A percentile compares a stretch with the other conserved stretches of the same genome.
These are phyloP conservation scores for Lophiotrema nucula DNA, from an alignment of 495 filamentous ascomycete species.

Conservation along the genomic window DNA sequence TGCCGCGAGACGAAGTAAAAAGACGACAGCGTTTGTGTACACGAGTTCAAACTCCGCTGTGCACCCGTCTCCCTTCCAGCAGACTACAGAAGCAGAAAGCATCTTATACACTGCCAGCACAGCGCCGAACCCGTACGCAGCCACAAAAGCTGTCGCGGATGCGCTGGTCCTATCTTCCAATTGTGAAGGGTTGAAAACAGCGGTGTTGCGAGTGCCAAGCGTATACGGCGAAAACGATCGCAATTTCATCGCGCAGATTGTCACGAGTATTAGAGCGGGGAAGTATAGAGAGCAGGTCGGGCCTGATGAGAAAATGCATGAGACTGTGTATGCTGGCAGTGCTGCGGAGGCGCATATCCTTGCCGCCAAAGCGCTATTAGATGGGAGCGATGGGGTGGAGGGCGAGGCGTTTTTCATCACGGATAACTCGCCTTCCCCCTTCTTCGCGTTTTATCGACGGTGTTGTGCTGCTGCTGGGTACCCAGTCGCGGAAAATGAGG, in stretches of 20 bases:
- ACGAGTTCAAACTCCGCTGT: constrained; percentile 33
- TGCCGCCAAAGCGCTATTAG: constrained; percentile 6
- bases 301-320: constrained; percentile 34
- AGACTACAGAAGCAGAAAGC: constrained; percentile 30
- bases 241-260: constrained; percentile 14
- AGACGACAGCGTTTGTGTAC: constrained; percentile 35
- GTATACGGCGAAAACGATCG: constrained; percentile 38
- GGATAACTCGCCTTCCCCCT: constrained; percentile 30
- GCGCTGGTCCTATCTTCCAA: constrained; percentile 34
- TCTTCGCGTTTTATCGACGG: constrained; percentile 36
- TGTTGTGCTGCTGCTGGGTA: constrained; percentile 31
- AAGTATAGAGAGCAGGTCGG: constrained; percentile 37
- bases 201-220: constrained; percentile 29
- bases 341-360: constrained; percentile 21
- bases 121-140: constrained; percentile 27
- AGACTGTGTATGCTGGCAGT: constrained; percentile 8
- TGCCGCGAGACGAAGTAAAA: constrained; percentile 13
- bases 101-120: constrained; percentile 21
- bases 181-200: constrained; percentile 24
- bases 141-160: constrained; percentile 38
- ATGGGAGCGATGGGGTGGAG: constrained; percentile 1
- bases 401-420: constrained; percentile 39
- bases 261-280: constrained; percentile 23
- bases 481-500: constrained; percentile 26
- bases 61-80: constrained; percentile 4